phyloP scores from a whole-genome alignment of 2,329 filamentous ascomycete species.

The Scleromitrula shiraiana region DNA sequence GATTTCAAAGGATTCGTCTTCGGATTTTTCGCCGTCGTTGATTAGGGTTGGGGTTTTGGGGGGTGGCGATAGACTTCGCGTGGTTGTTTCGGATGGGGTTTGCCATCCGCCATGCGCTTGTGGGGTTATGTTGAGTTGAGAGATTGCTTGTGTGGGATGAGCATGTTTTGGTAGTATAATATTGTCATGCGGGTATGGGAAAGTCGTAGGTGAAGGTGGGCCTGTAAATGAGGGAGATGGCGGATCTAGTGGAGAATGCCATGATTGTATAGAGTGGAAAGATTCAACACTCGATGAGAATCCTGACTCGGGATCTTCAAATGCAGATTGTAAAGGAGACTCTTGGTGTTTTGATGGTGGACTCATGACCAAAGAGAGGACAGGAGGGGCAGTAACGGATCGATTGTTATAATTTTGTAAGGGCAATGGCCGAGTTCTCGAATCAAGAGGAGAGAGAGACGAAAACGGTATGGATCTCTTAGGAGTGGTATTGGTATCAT shows the following conservation, averaged over 20 bases:
- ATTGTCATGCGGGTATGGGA: slow-evolving; percentile 36
- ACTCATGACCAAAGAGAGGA: slow-evolving; percentile 36
- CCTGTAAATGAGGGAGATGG: slow-evolving; percentile 39
- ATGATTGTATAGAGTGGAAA: slow-evolving; percentile 46
- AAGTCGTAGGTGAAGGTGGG: slow-evolving; percentile 32
- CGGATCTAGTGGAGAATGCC: slow-evolving; percentile 38
- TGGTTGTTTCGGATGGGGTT: slow-evolving; percentile 10
- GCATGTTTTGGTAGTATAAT: slow-evolving; percentile 31
- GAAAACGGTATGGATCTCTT: slow-evolving; percentile 16
- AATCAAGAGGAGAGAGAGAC: slow-evolving; percentile 12
- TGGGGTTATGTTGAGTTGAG: slow-evolving; percentile 28
- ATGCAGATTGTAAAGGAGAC: slow-evolving; percentile 18
- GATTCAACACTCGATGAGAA: slow-evolving; percentile 45
- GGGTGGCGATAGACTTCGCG: slow-evolving; percentile 16
- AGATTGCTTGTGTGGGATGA: slow-evolving; percentile 28
- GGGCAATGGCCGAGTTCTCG: slow-evolving; percentile 26
- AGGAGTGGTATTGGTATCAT: slow-evolving; percentile 22
- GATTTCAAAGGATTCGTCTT: slow-evolving; percentile 31
- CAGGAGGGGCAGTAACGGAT: slow-evolving; percentile 33
- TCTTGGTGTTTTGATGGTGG: slow-evolving; percentile 32
- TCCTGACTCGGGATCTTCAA: slow-evolving; percentile 26
- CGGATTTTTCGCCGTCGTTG: slow-evolving; percentile 34
- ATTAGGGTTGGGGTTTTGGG: slow-evolving; percentile 38
- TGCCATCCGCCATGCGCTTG: slow-evolving; percentile 22
- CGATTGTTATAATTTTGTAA: slow-evolving; percentile 29